Evolutionary conservation across 139 green algal species (phyloP).

Genomic region (Coccomyxa sp.): DNA sequence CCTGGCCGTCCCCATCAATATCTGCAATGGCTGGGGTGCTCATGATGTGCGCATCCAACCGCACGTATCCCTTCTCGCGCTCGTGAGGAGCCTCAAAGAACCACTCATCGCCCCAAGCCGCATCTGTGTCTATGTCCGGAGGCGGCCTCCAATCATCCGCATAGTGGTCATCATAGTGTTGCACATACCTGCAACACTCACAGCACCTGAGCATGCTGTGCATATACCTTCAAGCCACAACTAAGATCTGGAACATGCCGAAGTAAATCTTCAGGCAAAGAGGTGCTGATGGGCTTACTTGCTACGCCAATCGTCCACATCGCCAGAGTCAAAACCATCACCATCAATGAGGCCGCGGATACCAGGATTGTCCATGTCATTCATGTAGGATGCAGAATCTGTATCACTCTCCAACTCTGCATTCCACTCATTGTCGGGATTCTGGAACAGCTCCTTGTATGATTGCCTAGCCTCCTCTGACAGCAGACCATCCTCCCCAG

Average conservation of each 20-base stretch:
- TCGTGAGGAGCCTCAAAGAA: conserved; percentile 4
- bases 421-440: neutral
- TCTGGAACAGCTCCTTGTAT: neutral
- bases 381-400: neutral
- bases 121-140: neutral
- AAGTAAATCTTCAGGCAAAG: neutral
- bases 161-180: neutral
- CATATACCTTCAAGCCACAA: neutral
- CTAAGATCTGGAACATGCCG: neutral
- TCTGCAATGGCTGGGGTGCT: conserved; percentile 85
- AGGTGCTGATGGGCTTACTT: neutral
- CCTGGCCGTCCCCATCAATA: conserved; percentile 85
- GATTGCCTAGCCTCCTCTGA: neutral
- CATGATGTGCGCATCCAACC: conserved; percentile 87
- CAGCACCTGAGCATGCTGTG: neutral
- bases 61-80: conserved; percentile 39
- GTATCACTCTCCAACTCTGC: neutral
- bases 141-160: neutral
- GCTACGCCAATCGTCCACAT: neutral
- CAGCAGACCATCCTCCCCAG: neutral
- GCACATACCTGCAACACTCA: neutral
- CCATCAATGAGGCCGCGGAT: neutral
- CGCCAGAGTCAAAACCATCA: neutral
- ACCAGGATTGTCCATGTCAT: neutral
- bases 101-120: neutral